A percentile compares a stretch with the other conserved stretches of the same genome.
These are phyloP conservation scores for Aspergillus wentii DNA, from an alignment of 495 filamentous ascomycete genomes.

Conservation along the genomic window DNA sequence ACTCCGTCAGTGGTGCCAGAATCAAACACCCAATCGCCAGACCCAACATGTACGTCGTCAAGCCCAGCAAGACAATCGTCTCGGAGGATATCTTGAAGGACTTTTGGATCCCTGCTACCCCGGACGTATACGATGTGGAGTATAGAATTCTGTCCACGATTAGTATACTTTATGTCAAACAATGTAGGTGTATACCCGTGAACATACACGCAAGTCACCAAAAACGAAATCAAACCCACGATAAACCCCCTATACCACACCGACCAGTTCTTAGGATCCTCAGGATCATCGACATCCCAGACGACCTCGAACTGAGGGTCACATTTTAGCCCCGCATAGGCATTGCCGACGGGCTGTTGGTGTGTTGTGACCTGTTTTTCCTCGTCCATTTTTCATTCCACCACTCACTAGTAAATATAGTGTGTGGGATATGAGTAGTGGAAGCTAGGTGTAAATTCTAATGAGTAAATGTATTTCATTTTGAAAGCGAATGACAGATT, in stretches of 20 bases:
- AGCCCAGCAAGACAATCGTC: conserved; percentile 60
- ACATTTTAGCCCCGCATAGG: no score
- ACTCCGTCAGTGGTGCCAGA: conserved; percentile 70
- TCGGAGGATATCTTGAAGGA: conserved; percentile 53
- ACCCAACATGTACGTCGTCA: conserved; percentile 68
- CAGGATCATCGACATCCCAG: conserved; percentile 53
- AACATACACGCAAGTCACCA: conserved; percentile 55
- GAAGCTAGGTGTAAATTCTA: no score
- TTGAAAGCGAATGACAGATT: no score
- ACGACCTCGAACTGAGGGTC: conserved; percentile 61
- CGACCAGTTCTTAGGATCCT: conserved; percentile 67
- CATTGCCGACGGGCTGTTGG: no score
- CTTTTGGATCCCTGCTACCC: conserved; percentile 58
- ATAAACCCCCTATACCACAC: conserved; percentile 57
- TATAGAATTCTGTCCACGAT: conserved; percentile 52
- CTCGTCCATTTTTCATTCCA: no score
- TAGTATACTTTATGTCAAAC: not conserved
- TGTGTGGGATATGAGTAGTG: no score
- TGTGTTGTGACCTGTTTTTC: no score
- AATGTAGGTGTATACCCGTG: no score
- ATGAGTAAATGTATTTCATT: no score
- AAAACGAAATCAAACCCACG: conserved; percentile 56
- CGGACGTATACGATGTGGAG: conserved; percentile 70
- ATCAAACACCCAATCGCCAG: conserved; percentile 64
- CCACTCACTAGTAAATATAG: no score